Evolutionary conservation across 2,329 filamentous ascomycete species (phyloP).

Genomic region (Huntiella decipiens): DNA sequence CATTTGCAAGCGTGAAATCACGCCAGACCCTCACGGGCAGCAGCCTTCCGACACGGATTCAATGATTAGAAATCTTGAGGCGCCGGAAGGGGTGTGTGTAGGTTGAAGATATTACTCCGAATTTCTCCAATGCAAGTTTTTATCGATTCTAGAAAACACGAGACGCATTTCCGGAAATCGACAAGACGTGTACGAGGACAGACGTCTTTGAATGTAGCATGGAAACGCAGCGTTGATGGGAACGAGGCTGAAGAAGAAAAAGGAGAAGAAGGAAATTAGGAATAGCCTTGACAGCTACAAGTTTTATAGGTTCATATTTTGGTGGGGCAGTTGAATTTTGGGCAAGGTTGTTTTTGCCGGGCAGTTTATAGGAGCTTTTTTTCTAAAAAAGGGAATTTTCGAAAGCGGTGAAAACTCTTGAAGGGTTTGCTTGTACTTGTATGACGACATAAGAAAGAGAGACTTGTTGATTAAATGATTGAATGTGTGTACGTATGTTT

Average conservation of each 20-base stretch:
- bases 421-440: too few relatives aligned
- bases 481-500: too few relatives aligned
- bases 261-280: neutral
- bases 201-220: constrained; percentile 60
- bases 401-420: too few relatives aligned
- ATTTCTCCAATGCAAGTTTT: constrained; percentile 75
- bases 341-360: neutral
- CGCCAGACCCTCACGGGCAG: constrained; percentile 79
- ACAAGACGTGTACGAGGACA: constrained; percentile 17
- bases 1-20: constrained; percentile 65
- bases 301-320: neutral
- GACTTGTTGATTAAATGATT: too few relatives aligned
- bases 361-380: neutral
- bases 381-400: too few relatives aligned
- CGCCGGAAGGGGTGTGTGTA: constrained; percentile 24
- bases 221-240: constrained; percentile 89
- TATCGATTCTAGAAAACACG: constrained; percentile 12
- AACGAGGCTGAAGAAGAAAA: constrained; percentile 45
- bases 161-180: neutral
- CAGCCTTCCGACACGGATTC: constrained; percentile 20
- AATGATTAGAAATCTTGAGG: neutral
- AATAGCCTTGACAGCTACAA: too few relatives aligned
- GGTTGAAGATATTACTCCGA: constrained; percentile 81
- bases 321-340: neutral
- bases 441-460: too few relatives aligned